Percentiles rank a stretch among this genome's conserved stretches.
Conservation (phyloP, 345 rosid species). For the Anastatica hierochuntica region DNA sequence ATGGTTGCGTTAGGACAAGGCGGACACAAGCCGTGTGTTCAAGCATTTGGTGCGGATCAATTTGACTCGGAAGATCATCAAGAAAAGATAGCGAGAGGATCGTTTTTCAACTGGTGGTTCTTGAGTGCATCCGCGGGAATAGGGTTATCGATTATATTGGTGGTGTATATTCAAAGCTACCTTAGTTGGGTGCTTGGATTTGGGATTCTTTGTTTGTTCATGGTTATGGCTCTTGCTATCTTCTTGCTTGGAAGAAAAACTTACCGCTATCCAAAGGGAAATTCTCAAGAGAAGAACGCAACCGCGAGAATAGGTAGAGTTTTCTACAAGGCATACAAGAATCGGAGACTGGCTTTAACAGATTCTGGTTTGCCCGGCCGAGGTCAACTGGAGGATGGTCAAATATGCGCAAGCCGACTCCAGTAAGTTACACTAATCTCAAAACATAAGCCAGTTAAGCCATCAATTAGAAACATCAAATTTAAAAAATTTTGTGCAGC, state of each 20-base stretch:
- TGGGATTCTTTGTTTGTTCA: slow-evolving; percentile 4
- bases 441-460: no score
- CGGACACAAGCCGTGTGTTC: slow-evolving; percentile 7
- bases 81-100: background rate
- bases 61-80: slow-evolving; percentile 1
- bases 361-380: background rate
- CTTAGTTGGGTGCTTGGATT: background rate
- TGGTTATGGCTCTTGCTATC: slow-evolving; percentile 9
- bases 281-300: background rate
- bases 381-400: background rate
- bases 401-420: background rate
- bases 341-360: background rate
- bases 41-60: slow-evolving; percentile 8
- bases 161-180: slow-evolving; percentile 1
- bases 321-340: background rate
- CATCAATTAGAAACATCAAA: no score
- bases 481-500: no score
- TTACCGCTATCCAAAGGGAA: background rate
- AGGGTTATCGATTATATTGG: background rate
- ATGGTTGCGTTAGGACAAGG: slow-evolving; percentile 2
- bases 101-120: slow-evolving; percentile 9
- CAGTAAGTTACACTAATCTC: background rate
- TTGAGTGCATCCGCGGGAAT: background rate
- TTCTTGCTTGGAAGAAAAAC: background rate
- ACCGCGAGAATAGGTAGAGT: background rate